Base-by-base conservation (phyloP, 2,329 filamentous ascomycete genomes). In the Aspergillus oerlinghausenensis region DNA sequence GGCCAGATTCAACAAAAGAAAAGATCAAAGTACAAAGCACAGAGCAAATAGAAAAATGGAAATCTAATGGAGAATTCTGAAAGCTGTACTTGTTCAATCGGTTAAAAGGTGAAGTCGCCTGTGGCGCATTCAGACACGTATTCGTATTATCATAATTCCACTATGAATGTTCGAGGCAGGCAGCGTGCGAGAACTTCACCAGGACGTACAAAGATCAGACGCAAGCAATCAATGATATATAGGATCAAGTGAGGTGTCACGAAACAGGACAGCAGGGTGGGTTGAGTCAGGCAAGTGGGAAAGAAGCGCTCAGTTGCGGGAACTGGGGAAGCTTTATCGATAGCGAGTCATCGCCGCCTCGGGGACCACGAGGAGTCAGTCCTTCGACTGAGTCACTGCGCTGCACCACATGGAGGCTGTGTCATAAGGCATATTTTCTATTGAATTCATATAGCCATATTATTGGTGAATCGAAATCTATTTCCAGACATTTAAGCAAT, bases 81-180 rank as follows among this genome's bases (percentile, higher is more conserved):
- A 51, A 49, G 11, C 19, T 29, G 40, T 50, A 32, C 25, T 57
- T 64, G 38, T 64, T 59, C 62, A 61, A 61, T 63, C 60, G 63
- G 64, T 55, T 58, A 56, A 49, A 52, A 63, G 57, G 62, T 54
- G 58, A 64, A 61, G 60, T 73, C 73, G 72, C 73, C 71, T 64
- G 64, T 60, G 64, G 68, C 67, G 70, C 67, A 65, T 63, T 74
- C 66, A 73, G 48, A 65, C 53, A 55, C 67, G 68, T 77, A 77
- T 77, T 77, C 74, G 74, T 62, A 70, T 63, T 61, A 77, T 76
- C 75, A 77, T 77, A 63, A 60, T 71, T 68, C 58, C 52, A 50
- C 49, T 59, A 50, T 59, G 55, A 51, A 7, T 17, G 32, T 17
- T 38, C 3, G 32, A 38, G 32, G 14, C 14, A 38, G 32, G 32